phyloP scores from a whole-genome alignment of 2,329 filamentous ascomycete genomes.

The Cytospora piceae region DNA sequence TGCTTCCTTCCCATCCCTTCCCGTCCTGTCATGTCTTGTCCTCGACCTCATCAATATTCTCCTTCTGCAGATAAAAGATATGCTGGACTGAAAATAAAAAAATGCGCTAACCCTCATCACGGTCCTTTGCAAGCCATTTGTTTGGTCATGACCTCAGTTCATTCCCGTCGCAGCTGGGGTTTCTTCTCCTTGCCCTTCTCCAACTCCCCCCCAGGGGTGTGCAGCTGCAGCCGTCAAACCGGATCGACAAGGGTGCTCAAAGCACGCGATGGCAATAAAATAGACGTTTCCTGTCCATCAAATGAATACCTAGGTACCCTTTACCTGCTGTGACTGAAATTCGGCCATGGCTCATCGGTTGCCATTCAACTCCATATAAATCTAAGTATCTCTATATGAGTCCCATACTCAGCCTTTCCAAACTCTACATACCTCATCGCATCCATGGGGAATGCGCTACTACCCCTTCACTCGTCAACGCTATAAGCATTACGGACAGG shows the following conservation, averaged over 20 bases:
- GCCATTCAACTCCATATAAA: background rate
- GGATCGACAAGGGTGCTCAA: background rate
- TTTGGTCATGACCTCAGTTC: background rate
- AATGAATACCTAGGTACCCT: background rate
- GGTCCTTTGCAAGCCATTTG: background rate
- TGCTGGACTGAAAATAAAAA: no score
- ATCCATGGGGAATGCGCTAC: background rate
- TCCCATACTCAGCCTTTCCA: background rate
- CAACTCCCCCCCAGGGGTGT: background rate
- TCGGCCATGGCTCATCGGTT: background rate
- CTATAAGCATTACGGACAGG: background rate
- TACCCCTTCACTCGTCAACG: background rate
- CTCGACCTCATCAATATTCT: background rate
- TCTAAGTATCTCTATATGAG: background rate
- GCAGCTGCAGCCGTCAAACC: conserved; percentile 1
- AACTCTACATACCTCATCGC: background rate
- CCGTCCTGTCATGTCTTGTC: background rate
- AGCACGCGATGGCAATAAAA: background rate
- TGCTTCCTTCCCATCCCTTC: background rate
- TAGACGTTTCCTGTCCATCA: background rate
- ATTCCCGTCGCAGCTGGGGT: background rate
- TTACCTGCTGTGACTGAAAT: background rate
- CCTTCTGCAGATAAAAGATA: background rate
- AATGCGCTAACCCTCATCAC: background rate
- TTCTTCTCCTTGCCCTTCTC: background rate